These are phyloP conservation scores for Xylariaceae sp. DNA, from an alignment of 2,329 filamentous ascomycete species.

Conservation along the genomic window DNA sequence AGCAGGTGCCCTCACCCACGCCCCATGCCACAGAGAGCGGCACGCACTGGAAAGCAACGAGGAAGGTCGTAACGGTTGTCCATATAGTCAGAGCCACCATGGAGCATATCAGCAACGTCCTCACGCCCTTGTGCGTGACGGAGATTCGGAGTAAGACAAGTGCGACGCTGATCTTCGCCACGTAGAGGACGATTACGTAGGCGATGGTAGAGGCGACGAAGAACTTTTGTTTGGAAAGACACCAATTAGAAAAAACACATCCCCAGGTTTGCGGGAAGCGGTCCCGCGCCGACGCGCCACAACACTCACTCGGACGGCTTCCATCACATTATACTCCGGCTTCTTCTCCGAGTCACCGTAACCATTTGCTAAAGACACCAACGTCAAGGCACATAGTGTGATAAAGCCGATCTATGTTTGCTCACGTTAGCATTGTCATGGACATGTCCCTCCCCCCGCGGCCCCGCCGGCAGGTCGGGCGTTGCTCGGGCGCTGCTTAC, in stretches of 20 bases:
- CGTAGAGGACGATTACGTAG: conserved; percentile 21
- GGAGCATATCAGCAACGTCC: conserved; percentile 14
- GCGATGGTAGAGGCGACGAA: conserved; percentile 21
- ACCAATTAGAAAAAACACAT: not conserved
- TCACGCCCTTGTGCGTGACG: conserved; percentile 19
- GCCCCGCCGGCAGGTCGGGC: too few species aligned
- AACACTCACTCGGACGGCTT: conserved; percentile 15
- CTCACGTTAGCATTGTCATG: conserved; percentile 5
- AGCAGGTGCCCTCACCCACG: conserved; percentile 16
- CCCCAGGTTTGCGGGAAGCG: not conserved
- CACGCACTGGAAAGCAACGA: conserved; percentile 19
- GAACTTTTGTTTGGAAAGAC: conserved; percentile 11
- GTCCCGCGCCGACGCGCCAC: not conserved
- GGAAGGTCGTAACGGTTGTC: conserved; percentile 19
- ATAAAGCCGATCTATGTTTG: conserved; percentile 14
- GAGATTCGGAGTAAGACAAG: conserved; percentile 21
- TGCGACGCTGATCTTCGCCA: conserved; percentile 22
- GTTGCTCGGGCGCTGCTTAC: conserved; percentile 13
- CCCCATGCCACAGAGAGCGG: conserved; percentile 22
- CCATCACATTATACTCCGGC: conserved; percentile 9
- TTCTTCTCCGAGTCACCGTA: conserved; percentile 12
- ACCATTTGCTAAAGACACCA: conserved; percentile 15
- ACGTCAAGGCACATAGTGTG: conserved; percentile 17
- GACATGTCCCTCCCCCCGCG: not conserved
- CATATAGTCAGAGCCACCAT: conserved; percentile 18